Evolutionary conservation across 2,329 filamentous ascomycete species (phyloP), one percentile per base, ranked within the genome.

Genomic region (Clonostachys solani): DNA sequence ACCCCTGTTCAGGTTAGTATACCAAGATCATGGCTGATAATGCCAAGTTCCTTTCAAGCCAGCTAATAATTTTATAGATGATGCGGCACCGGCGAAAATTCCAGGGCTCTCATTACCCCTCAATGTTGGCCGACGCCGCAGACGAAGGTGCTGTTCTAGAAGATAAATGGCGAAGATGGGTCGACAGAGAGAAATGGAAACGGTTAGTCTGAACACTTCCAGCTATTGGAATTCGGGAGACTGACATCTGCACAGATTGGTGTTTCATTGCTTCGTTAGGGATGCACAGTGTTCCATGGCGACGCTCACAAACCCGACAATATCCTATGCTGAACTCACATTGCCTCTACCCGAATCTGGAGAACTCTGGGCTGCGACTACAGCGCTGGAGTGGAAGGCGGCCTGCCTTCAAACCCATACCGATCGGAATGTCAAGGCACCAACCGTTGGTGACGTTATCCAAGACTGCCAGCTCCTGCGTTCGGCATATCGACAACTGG

Each of bases 271-370:
- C 13, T 86, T 86, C 53, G 63, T 84, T 6, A 75, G 83, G 48
- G 86, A 89, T 55, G 73, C 82, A 0, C 82, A 87, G 50, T 74
- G 78, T 5, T 87, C 86, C 3, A 84, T 89, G 68, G 80, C 81
- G 2, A 72, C 86, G 5, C 69, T 86, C 46, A 81, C 78, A 18
- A 83, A 78, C 49, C 82, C 84, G 0, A 67, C 81, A 17, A 80
- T 89, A 52, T 86, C 84, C 0, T 89, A 87, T 55, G 75, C 83
- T 1, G 86, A 89, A 55, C 66, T 89, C 43, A 79, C 79, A 5
- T 65, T 89, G 4, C 83, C 84, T 2, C 62, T 90, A 1, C 86
- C 86, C 0, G 78, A 78, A 50, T 69, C 79, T 1, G 73, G 76
- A 46, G 72, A 77, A 12, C 61, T 90, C 3, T 91, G 86, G 86